A percentile compares a stretch with the other conserved stretches of the same genome.
Conservation (phyloP, 805 yeast genomes). For the Zygosaccharomyces siamensis region DNA sequence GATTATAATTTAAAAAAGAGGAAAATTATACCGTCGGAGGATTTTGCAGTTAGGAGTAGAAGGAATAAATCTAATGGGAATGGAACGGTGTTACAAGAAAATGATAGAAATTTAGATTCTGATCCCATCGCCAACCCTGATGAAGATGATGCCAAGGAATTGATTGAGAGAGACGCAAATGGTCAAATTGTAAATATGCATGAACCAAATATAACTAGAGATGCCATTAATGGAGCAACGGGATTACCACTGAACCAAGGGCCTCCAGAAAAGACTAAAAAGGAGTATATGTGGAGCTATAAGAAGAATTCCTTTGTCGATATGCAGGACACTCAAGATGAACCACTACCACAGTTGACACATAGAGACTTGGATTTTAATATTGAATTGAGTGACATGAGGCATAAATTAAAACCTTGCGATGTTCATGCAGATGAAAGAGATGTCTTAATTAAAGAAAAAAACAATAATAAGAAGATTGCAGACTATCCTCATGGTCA, state of each 20-base stretch:
- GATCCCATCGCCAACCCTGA: background rate
- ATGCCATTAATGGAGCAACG: slow-evolving; percentile 55
- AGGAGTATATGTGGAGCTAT: slow-evolving; percentile 50
- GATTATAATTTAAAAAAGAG: slow-evolving; percentile 33
- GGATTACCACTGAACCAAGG: slow-evolving; percentile 69
- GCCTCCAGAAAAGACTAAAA: slow-evolving; percentile 57
- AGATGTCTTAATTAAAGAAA: slow-evolving; percentile 7
- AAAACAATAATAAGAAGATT: slow-evolving; percentile 6
- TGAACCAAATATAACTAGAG: slow-evolving; percentile 53
- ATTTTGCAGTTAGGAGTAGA: slow-evolving; percentile 11
- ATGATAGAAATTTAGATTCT: slow-evolving; percentile 4
- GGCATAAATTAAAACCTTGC: slow-evolving; percentile 20
- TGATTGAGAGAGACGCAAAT: slow-evolving; percentile 17
- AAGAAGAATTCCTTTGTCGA: slow-evolving; percentile 22
- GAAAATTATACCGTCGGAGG: slow-evolving; percentile 28
- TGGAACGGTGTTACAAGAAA: background rate
- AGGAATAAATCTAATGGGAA: slow-evolving; percentile 2
- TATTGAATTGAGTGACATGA: slow-evolving; percentile 35
- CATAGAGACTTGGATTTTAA: slow-evolving; percentile 15
- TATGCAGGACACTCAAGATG: slow-evolving; percentile 17
- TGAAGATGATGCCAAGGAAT: slow-evolving; percentile 2
- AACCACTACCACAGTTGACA: slow-evolving; percentile 11
- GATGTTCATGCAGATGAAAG: slow-evolving; percentile 18
- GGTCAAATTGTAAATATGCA: slow-evolving; percentile 28
- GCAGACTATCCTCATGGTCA: slow-evolving; percentile 13